These are phyloP conservation scores for Plasmodium billcollinsi DNA, from an alignment of 169 alveolate species.

Conservation along the genomic window DNA sequence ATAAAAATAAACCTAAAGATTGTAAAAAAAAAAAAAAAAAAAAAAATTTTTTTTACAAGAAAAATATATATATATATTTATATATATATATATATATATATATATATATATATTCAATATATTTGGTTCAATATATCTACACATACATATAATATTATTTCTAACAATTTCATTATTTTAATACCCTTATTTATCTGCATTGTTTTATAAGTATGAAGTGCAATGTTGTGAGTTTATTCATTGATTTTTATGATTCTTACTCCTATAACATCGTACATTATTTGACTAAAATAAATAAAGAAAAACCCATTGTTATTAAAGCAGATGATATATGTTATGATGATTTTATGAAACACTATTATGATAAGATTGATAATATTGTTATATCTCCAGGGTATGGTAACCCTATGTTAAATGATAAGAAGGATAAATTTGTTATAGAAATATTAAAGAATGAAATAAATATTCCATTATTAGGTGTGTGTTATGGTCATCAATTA, in stretches of 20 bases:
- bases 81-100: too few relatives aligned
- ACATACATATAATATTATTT: too few relatives aligned
- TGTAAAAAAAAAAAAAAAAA: too few relatives aligned
- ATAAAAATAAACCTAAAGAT: too few relatives aligned
- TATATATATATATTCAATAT: too few relatives aligned
- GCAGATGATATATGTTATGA: conserved; percentile 31
- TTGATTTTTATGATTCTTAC: conserved; percentile 50
- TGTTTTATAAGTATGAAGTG: neutral
- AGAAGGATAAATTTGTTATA: conserved; percentile 7
- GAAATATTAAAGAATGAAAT: conserved; percentile 20
- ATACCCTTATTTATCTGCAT: too few relatives aligned
- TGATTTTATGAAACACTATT: conserved; percentile 21
- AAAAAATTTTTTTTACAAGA: too few relatives aligned
- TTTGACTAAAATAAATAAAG: conserved; percentile 24
- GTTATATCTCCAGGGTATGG: conserved; percentile 67
- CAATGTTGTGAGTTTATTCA: conserved; percentile 25
- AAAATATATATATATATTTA: too few relatives aligned
- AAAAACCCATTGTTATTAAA: conserved; percentile 23
- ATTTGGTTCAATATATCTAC: too few relatives aligned
- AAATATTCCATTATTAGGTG: conserved; percentile 34
- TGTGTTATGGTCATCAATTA: conserved; percentile 67
- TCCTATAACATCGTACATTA: conserved; percentile 47
- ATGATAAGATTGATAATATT: conserved; percentile 34
- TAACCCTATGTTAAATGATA: conserved; percentile 8
- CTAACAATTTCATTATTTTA: too few relatives aligned